Base-by-base conservation (phyloP, 2,329 filamentous ascomycete species). In the Colletotrichum sp. region DNA sequence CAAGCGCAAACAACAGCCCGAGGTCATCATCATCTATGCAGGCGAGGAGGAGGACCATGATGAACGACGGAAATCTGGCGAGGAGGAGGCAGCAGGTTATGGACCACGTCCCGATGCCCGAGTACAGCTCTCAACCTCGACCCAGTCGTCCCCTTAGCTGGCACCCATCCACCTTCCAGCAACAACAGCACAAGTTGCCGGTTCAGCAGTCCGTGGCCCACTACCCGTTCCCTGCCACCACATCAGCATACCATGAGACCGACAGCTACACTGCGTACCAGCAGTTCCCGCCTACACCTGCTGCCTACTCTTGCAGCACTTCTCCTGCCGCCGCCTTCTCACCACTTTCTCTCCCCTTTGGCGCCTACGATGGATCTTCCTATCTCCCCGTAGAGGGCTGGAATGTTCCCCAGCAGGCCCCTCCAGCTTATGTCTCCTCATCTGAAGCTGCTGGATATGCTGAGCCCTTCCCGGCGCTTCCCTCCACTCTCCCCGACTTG, bases 1-100 rank as follows among this genome's bases (percentile, higher is more conserved):
- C 86, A 78, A 94, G 93, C 83, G 89, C 92, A 78, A 94, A 88
- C 86, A 94, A 91, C 84, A 95, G 93, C 82, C 93, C 93, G 16
- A 88, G 91, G 79, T 87, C 88, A 6, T 85, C 88, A 6, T 85
- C 87, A n/a, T 81, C 84, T 21, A 82, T 86, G 78, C 84, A 88
- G 78, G 84, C 85, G 73, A 86, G 91, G 78, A 88, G 92, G 81
- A 91, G 89, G 81, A 92, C 91, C 3, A 82, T 91, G 76, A 88
- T 91, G 82, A 87, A 89, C 80, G 87, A 92, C 77, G 81, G 82
- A 75, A 84, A 82, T 77, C 82, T 88, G 75, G 85, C 84, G 76
- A 85, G 83, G 75, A 85, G 87, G 77, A 88, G 84, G 75, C 88
- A 88, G 66, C 88, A 89, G 75, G 84, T 84, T 36, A 79, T 88